Conservation (phyloP, 345 rosid species). For the Gossypioides kirkii region DNA sequence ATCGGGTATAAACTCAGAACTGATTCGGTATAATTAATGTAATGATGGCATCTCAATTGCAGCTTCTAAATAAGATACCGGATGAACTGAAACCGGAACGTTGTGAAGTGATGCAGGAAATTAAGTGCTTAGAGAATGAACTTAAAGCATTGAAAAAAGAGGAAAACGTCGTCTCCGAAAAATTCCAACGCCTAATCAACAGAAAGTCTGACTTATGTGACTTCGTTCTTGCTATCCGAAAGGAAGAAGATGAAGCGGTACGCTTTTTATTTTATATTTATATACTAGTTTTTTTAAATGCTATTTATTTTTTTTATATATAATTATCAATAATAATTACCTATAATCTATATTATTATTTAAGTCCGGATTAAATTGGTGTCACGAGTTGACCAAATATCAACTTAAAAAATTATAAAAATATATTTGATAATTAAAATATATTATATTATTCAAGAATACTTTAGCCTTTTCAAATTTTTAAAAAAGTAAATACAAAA, state of each 20-base stretch:
- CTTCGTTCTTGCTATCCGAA: neutral
- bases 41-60: neutral
- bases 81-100: neutral
- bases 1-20: neutral
- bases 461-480: fast-evolving
- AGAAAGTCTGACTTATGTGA: neutral
- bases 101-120: neutral
- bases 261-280: neutral
- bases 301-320: no score
- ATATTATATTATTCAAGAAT: fast-evolving
- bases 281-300: neutral
- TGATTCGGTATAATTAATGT: neutral
- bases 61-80: neutral
- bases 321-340: no score
- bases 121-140: neutral
- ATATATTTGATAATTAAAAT: no score
- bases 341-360: no score
- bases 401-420: no score
- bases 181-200: neutral
- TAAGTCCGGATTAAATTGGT: no score
- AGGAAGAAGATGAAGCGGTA: neutral
- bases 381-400: no score
- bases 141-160: neutral
- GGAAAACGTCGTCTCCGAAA: neutral
- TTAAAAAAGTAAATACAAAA: no score